phyloP scores from a whole-genome alignment of 495 filamentous ascomycete genomes.

The Neurospora sp. region DNA sequence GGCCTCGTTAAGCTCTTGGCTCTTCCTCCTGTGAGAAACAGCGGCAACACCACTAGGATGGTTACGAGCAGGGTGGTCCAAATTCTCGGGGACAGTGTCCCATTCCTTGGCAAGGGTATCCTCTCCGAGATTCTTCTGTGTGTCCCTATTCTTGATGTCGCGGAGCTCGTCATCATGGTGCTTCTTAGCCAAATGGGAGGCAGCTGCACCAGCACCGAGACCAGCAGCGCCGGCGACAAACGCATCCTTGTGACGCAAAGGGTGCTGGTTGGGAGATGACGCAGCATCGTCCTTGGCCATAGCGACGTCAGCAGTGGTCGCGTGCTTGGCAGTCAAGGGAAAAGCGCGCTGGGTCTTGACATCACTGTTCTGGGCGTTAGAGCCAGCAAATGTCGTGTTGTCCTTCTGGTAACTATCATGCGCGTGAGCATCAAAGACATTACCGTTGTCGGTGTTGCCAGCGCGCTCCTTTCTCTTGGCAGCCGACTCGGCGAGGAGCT shows the following conservation, averaged over 20 bases:
- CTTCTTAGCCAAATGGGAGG: constrained; percentile 10
- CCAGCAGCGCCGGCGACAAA: constrained; percentile 10
- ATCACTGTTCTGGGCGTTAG: neutral
- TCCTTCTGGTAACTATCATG: neutral
- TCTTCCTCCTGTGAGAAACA: neutral
- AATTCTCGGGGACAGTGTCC: neutral
- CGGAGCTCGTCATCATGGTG: constrained; percentile 1
- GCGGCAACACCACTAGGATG: neutral
- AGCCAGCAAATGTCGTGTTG: neutral
- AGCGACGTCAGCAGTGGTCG: neutral
- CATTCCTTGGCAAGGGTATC: constrained; percentile 1
- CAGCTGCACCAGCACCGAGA: constrained; percentile 4
- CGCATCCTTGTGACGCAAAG: neutral
- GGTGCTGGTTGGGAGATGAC: neutral
- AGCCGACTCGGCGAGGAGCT: neutral
- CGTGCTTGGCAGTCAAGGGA: neutral
- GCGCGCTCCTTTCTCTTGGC: neutral
- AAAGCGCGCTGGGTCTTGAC: neutral
- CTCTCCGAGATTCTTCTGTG: constrained; percentile 1
- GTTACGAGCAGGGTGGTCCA: neutral
- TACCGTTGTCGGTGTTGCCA: neutral
- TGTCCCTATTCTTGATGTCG: neutral
- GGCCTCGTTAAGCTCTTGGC: neutral
- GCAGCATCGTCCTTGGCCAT: neutral
- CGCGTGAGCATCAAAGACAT: neutral